Conservation (phyloP, 495 filamentous ascomycete genomes). For the Trichoderma gamsii region DNA sequence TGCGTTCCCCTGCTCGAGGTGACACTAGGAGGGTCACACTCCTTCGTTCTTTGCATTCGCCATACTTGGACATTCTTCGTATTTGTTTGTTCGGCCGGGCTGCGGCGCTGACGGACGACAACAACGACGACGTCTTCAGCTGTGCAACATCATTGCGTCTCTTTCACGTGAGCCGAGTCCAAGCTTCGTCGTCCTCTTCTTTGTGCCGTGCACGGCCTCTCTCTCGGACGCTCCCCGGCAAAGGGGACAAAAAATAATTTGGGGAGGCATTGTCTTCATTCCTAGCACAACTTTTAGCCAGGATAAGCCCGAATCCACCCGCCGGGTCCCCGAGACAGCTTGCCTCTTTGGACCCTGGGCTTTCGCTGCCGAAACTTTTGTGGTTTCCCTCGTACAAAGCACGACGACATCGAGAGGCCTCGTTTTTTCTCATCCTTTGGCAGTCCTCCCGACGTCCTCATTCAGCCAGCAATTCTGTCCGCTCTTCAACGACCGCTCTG, state of each 20-base stretch:
- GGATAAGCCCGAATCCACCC: background rate
- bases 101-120: background rate
- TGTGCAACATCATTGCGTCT: background rate
- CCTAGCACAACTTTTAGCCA: background rate
- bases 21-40: background rate
- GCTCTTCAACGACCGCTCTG: background rate
- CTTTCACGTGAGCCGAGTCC: background rate
- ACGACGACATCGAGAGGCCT: background rate
- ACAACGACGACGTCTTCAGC: background rate
- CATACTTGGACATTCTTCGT: background rate
- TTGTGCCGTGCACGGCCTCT: background rate
- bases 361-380: background rate
- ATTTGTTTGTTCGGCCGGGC: background rate
- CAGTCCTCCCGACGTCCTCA: background rate
- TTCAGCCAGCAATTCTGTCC: background rate
- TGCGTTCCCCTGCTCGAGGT: background rate
- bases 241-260: background rate
- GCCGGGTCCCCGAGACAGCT: background rate
- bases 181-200: background rate
- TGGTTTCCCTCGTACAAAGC: background rate
- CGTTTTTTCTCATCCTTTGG: background rate
- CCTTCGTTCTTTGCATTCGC: background rate
- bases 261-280: constrained; percentile 11
- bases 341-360: background rate
- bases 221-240: constrained; percentile 1